Percentiles rank a stretch among this genome's conserved stretches.
Evolutionary conservation across 164 flowering plant species (phyloP).

Genomic region (Buxus sempervirens): DNA sequence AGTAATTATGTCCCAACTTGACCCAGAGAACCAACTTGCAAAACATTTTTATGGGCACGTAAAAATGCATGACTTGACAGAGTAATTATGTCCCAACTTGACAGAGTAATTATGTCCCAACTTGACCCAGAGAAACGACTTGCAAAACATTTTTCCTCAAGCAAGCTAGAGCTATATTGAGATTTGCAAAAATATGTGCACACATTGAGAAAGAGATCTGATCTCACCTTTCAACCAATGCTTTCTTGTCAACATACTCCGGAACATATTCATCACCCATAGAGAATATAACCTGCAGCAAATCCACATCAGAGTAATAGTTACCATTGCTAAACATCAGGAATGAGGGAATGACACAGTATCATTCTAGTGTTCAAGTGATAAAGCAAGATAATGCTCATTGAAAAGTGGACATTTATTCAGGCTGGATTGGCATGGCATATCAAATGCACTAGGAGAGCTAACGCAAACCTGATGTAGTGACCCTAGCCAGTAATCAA

Average conservation of each 20-base stretch:
- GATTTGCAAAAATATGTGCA: too few species aligned
- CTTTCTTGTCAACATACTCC: conserved; percentile 88
- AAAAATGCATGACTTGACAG: too few species aligned
- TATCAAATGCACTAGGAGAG: too few species aligned
- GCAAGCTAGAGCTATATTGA: background rate
- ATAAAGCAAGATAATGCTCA: too few species aligned
- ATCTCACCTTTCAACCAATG: conserved; percentile 73
- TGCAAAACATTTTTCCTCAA: background rate
- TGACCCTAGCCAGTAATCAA: too few species aligned
- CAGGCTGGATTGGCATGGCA: too few species aligned
- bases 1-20: background rate
- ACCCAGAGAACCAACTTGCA: background rate
- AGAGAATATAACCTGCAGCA: conserved; percentile 83
- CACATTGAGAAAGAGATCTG: background rate
- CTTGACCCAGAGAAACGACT: background rate
- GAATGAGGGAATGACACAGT: background rate
- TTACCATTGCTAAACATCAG: background rate
- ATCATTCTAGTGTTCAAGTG: too few species aligned
- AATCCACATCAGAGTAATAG: background rate
- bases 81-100: too few species aligned
- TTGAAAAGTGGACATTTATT: too few species aligned
- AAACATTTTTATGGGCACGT: too few species aligned
- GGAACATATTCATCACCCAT: conserved; percentile 97
- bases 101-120: too few species aligned
- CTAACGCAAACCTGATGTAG: too few species aligned